These are phyloP conservation scores for Cryptosporidium sp. DNA, from an alignment of 169 alveolate species.

Conservation along the genomic window DNA sequence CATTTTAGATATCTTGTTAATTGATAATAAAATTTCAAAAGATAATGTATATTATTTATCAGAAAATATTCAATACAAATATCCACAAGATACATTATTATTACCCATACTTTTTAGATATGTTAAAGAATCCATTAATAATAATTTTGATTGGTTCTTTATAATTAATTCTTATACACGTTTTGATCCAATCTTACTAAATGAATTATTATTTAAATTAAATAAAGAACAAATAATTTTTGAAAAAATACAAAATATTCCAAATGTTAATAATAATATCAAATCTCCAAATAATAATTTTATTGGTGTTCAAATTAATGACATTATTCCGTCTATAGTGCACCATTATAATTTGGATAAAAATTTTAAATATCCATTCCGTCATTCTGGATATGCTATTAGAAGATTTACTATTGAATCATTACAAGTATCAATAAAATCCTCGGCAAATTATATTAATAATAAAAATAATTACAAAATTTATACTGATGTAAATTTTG, in stretches of 20 bases:
- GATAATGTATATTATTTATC: conserved; percentile 25
- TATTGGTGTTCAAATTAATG: conserved; percentile 54
- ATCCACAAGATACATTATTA: conserved; percentile 40
- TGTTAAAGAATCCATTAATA: conserved; percentile 10
- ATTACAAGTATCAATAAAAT: conserved; percentile 7
- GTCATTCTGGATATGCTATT: conserved; percentile 59
- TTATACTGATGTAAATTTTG: conserved; percentile 60
- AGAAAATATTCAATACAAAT: not conserved
- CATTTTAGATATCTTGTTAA: conserved; percentile 22
- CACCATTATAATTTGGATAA: conserved; percentile 63
- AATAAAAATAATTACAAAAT: conserved; percentile 23
- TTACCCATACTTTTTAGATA: conserved; percentile 46
- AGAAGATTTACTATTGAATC: conserved; percentile 48
- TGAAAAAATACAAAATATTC: conserved; percentile 32
- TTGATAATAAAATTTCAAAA: conserved; percentile 37
- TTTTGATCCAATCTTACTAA: conserved; percentile 23
- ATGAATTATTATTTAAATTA: conserved; percentile 4
- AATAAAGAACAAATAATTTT: conserved; percentile 20
- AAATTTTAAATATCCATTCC: conserved; percentile 56
- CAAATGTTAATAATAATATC: not conserved
- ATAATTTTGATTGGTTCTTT: conserved; percentile 69
- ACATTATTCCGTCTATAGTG: conserved; percentile 46
- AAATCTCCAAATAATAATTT: conserved; percentile 31
- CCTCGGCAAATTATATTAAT: not conserved
- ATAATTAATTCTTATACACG: conserved; percentile 45